Evolutionary conservation across 345 rosid genomes (phyloP).

Genomic region (Salix exigua): DNA sequence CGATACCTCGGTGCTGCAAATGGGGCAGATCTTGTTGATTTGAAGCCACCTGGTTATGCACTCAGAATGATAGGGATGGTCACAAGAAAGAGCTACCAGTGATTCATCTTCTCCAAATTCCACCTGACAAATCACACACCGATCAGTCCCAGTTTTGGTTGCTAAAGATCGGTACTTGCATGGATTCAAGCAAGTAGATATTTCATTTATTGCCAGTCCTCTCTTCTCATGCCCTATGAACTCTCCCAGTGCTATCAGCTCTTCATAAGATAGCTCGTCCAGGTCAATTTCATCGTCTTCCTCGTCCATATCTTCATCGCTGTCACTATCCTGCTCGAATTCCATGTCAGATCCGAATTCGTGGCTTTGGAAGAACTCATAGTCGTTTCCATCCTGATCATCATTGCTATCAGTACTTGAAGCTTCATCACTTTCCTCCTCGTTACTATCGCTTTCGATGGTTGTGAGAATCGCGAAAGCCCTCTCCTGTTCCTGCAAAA

Average conservation of each 20-base stretch:
- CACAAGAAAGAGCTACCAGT: conserved; percentile 49
- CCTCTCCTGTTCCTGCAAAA: conserved; percentile 36
- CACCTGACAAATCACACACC: conserved; percentile 73
- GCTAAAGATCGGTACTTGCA: conserved; percentile 11
- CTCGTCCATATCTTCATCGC: conserved; percentile 27
- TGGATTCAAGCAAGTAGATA: conserved; percentile 33
- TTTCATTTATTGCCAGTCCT: conserved; percentile 45
- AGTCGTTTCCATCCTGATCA: conserved; percentile 19
- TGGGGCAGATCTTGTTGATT: conserved; percentile 65
- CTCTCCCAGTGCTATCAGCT: conserved; percentile 65
- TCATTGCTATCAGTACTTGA: conserved; percentile 7
- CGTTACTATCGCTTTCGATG: conserved; percentile 35
- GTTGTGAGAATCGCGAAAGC: conserved; percentile 16
- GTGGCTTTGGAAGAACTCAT: conserved; percentile 44
- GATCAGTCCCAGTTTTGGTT: conserved; percentile 36
- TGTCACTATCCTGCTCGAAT: conserved; percentile 40
- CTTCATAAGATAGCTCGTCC: conserved; percentile 66
- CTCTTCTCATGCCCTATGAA: conserved; percentile 56
- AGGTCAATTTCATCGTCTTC: conserved; percentile 67
- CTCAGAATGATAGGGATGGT: conserved; percentile 58
- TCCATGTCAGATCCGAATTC: conserved; percentile 35
- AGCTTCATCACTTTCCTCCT: conserved; percentile 14
- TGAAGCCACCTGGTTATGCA: conserved; percentile 73
- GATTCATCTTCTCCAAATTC: conserved; percentile 63
- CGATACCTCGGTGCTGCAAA: conserved; percentile 55